Conservation (phyloP, 805 yeast genomes). For the Ogataea haglerorum region DNA sequence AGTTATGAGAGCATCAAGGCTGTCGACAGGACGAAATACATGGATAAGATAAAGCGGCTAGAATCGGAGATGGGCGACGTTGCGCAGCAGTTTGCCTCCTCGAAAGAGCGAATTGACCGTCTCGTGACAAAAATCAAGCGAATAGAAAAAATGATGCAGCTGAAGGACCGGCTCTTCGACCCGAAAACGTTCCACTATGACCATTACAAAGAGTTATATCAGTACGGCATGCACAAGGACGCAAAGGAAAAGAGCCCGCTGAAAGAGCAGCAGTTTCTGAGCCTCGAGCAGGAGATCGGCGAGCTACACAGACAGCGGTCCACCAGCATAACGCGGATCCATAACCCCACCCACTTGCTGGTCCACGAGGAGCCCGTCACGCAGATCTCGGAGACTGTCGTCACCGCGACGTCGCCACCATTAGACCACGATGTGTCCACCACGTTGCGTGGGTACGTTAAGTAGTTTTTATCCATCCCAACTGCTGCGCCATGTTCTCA, state of each 20-base stretch:
- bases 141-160: conserved; percentile 36
- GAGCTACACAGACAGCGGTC: conserved; percentile 22
- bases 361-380: conserved; percentile 20
- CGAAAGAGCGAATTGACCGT: conserved; percentile 22
- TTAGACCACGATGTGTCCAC: conserved; percentile 2
- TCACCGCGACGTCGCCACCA: conserved; percentile 13
- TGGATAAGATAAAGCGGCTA: conserved; percentile 6
- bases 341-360: conserved; percentile 21
- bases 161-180: conserved; percentile 35
- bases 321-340: conserved; percentile 18
- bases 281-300: conserved; percentile 26
- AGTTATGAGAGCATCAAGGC: conserved; percentile 11
- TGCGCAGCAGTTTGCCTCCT: conserved; percentile 11
- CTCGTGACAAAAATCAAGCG: conserved; percentile 28
- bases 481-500: conserved; percentile 39
- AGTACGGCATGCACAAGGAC: conserved; percentile 26
- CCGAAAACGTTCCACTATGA: conserved; percentile 36
- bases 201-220: conserved; percentile 42
- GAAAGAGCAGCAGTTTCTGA: conserved; percentile 27
- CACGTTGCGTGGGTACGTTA: conserved; percentile 12
- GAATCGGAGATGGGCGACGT: conserved; percentile 25
- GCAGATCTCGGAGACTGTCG: conserved; percentile 14
- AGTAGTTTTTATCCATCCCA: conserved; percentile 4
- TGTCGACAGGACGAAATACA: conserved; percentile 4
- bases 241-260: conserved; percentile 11